Conservation (phyloP, 805 yeast genomes). For the Lachancea sp. region DNA sequence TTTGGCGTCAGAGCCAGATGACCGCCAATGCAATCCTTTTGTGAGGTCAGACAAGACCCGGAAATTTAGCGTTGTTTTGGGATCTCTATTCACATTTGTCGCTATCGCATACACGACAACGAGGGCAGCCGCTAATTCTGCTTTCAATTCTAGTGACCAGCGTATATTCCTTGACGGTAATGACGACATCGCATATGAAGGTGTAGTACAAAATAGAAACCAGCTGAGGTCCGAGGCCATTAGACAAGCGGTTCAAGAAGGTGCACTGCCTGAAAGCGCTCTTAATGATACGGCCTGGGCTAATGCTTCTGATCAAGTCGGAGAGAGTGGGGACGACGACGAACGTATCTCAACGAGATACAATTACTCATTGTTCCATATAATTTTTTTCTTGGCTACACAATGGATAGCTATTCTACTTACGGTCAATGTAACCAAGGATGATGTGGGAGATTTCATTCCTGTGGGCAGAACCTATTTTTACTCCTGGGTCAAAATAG, state of each 20-base stretch:
- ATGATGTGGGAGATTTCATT: slow-evolving; percentile 78
- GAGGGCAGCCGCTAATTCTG: slow-evolving; percentile 84
- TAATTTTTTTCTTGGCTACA: slow-evolving; percentile 89
- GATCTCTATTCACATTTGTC: slow-evolving; percentile 87
- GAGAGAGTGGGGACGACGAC: slow-evolving; percentile 35
- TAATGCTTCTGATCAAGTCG: slow-evolving; percentile 32
- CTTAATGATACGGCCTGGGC: slow-evolving; percentile 65
- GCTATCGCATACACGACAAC: slow-evolving; percentile 97
- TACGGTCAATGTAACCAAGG: slow-evolving; percentile 84
- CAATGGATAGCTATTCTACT: slow-evolving; percentile 93
- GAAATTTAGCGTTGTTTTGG: slow-evolving; percentile 77
- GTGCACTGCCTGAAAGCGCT: slow-evolving; percentile 90
- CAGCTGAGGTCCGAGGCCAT: slow-evolving; percentile 84
- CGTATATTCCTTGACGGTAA: slow-evolving; percentile 29
- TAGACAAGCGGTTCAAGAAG: slow-evolving; percentile 92
- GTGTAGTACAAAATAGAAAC: slow-evolving; percentile 43
- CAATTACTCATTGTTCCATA: slow-evolving; percentile 81
- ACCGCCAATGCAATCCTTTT: slow-evolving; percentile 83
- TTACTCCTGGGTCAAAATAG: slow-evolving; percentile 88
- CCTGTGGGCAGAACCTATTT: slow-evolving; percentile 98
- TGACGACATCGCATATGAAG: slow-evolving; percentile 38
- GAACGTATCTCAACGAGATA: slow-evolving; percentile 73
- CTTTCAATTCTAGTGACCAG: slow-evolving; percentile 42
- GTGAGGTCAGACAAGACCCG: slow-evolving; percentile 86
- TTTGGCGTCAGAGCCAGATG: slow-evolving; percentile 95